Base-by-base conservation (phyloP, 1,139 yeast genomes). In the Geotrichum siamense region DNA sequence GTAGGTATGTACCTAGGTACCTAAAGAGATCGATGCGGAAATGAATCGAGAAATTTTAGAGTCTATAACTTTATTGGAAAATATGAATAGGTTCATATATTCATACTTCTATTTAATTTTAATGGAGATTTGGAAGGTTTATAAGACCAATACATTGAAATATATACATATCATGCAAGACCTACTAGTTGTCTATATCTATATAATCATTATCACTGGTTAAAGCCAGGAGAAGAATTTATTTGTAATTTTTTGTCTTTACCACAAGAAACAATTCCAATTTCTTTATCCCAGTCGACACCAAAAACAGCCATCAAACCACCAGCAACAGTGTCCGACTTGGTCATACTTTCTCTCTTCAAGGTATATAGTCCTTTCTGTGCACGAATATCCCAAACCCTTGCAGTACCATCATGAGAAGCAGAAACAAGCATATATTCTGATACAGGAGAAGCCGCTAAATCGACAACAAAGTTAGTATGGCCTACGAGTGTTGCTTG, bases 341-440 rank as follows among this genome's bases (percentile, higher is more conserved):
- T 17, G 29, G 43, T 42, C 31, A 26, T 29, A 19, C 60, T 55
- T 54, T 81, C 79, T 62, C 96, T 76, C 21, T 84, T 75, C 43
- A 89, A 78, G n/a, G 94, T 84, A 62, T 82, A 84, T 67, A 87
- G 70, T n/a, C 94, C 74, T 56, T 80, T 77, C 53, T 80, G 84
- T 2, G 96, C 82, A 58, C 99, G 78, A 10, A 89, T 75, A 63
- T 91, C 99, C 99, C 99, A 91, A 17, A 91, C 82, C 56, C 87
- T 81, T 35, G 83, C 93, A 1, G 95, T 83, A 21, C 97, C 96
- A 63, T 91, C 99, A 61, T 87, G 96, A 12, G 96, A 86, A 15
- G 83, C 94, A 5, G 95, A 83, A 17, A 86, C 78, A 58, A 91
- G 75, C 79, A 86, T 77, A 63, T 85, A 80, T 41, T 55, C 54